Evolutionary conservation across 805 yeast genomes (phyloP), one percentile per base, ranked within the genome.

Genomic region (Brettanomyces anomalus): DNA sequence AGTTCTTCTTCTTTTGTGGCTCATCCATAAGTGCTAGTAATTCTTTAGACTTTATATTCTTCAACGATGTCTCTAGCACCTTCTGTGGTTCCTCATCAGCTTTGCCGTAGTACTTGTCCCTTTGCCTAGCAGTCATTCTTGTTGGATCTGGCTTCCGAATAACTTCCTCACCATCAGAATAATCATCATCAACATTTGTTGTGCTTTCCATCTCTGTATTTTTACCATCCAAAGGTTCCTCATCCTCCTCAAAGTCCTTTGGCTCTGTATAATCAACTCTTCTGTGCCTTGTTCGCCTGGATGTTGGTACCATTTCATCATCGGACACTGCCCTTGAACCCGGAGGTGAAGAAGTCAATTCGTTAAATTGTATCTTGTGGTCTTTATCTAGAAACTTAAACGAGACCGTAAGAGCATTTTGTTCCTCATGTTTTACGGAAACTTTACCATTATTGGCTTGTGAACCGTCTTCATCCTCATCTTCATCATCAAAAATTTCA

Each of bases 101-200:
- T 6, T 55, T 50, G 17, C 68, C 74, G 37, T 61, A 46, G 36
- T 56, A 66, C 47, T 68, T 65, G 4, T 76, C 70, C 39, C 79
- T 56, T 55, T 77, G 82, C 48, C 81, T 57, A 45, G 75, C 81
- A 2, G 81, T 76, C 73, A 75, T 67, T 41, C 70, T 66, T 15
- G 73, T 57, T 17, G 67, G 45, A 50, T 74, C 78, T 11, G 66
- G 64, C 30, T 65, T 61, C 16, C 58, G 62, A 18, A 56, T 53
- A 2, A 74, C 70, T 37, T 68, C 70, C 40, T 67, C 73, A 5
- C 66, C 63, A 43, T 68, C 76, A 39, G 46, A 48, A 10, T 48
- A 47, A 11, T 44, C 63, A 17, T 52, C 59, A 15, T 47, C 53
- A n/a, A 37, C 36, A 21, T 46, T 51, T 16, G 28, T 33, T 26